Evolutionary conservation across 2,329 filamentous ascomycete species (phyloP), one percentile per base, ranked within the genome.

Genomic region (Meredithiella fracta): DNA sequence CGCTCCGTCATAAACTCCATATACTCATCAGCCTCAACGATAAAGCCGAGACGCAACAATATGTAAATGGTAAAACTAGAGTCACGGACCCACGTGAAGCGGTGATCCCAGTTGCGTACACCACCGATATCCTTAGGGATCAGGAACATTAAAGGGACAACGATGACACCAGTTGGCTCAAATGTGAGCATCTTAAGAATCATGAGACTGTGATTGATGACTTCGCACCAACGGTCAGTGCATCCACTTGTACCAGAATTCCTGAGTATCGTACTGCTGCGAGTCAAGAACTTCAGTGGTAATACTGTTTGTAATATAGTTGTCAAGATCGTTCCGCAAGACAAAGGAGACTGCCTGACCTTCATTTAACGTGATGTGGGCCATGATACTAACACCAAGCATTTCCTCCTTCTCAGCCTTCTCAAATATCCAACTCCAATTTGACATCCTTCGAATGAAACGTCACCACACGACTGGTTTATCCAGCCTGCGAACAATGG

Each of bases 41-140:
- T 80, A 67, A 88, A 89, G 4, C 85, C 85, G 65, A 89, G 77
- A 14, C 85, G 80, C 1, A 90, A 74, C 29, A 90, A 74, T 60
- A 89, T 82, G 62, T 89, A 89, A 61, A 88, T 80, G 1, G 83
- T 86, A 67, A 88, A 88, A 60, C 82, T 86, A 0, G 82, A 80
- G 67, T 90, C 85, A 22, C 85, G 76, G 37, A 89, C 79, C 85
- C 85, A 90, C 8, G 76, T 85, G 67, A 79, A 90, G n/a, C 83
- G 75, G 63, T 86, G 86, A 65, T 86, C 82, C 82, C 78, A 82
- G 63, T 82, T 82, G 22, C 77, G 75, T 9, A 71, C 69, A 14
- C 84, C 84, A 17, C 83, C 84, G 40, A 87, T 77, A 53, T 83
- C 81, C 65, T 89, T 85, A 0, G 85, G 85, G 1, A 89, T 74